These are phyloP conservation scores for Rusavskia elegans DNA, from an alignment of 495 filamentous ascomycete species.

Conservation along the genomic window DNA sequence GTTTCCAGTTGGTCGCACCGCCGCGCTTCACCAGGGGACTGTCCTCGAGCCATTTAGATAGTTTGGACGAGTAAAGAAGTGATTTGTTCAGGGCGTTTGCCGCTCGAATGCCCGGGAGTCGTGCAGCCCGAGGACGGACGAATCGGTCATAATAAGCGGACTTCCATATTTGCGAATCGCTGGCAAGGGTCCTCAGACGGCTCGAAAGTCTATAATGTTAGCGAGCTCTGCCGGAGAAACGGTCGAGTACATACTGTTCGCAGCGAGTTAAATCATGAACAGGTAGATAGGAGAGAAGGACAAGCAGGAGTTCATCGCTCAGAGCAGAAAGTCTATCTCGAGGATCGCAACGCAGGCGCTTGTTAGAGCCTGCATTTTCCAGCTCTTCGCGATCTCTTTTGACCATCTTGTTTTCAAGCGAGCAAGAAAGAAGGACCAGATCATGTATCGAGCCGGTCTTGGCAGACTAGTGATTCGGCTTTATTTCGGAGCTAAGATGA, in stretches of 20 bases:
- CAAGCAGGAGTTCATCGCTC: conserved; percentile 76
- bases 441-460: too few species aligned
- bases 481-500: too few species aligned
- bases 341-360: conserved; percentile 20
- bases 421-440: too few species aligned
- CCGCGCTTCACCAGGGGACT: conserved; percentile 37
- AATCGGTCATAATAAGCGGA: conserved; percentile 76
- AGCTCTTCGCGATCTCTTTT: conserved; percentile 24
- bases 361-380: conserved; percentile 13
- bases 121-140: conserved; percentile 65
- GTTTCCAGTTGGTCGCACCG: conserved; percentile 62
- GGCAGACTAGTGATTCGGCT: too few species aligned
- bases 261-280: conserved; percentile 51
- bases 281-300: conserved; percentile 64
- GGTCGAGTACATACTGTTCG: conserved; percentile 35
- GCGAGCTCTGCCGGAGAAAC: not conserved
- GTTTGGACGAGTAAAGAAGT: conserved; percentile 51
- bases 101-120: conserved; percentile 52
- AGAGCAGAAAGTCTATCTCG: conserved; percentile 42
- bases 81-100: conserved; percentile 20
- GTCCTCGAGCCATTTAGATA: conserved; percentile 74
- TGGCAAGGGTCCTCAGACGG: conserved; percentile 56
- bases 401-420: conserved; percentile 18
- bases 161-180: conserved; percentile 87
- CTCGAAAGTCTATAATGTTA: conserved; percentile 46